phyloP scores from a whole-genome alignment of 345 rosid species.

The Eucalyptus urophylla region DNA sequence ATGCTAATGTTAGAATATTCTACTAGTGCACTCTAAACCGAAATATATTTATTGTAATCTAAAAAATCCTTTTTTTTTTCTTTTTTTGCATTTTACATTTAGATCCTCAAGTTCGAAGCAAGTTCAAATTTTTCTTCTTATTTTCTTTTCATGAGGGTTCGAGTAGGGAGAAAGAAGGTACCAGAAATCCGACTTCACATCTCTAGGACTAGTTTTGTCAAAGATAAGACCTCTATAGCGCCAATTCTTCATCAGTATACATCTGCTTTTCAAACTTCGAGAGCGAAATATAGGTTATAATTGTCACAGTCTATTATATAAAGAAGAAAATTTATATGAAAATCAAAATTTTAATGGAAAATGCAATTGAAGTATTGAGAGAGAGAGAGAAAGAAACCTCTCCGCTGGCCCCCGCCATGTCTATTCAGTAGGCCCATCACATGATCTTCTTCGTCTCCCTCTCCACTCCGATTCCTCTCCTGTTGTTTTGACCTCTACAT shows the following conservation, averaged over 20 bases:
- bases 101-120: background rate
- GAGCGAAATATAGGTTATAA: background rate
- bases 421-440: constrained; percentile 18
- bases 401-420: constrained; percentile 32
- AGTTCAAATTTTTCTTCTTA: background rate
- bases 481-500: constrained; percentile 11
- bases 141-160: background rate
- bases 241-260: background rate
- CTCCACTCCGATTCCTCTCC: constrained; percentile 1
- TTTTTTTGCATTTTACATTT: background rate
- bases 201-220: background rate
- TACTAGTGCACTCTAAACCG: background rate
- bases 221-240: background rate
- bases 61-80: background rate
- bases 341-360: background rate
- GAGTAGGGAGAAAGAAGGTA: background rate
- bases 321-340: background rate
- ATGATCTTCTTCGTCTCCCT: constrained; percentile 14
- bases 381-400: background rate
- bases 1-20: background rate
- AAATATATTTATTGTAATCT: background rate
- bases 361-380: background rate
- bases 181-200: background rate
- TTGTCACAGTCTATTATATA: background rate
- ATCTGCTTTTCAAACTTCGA: background rate